Evolutionary conservation across 192 early-diverging fungal genomes (phyloP).

Genomic region (Backusella morwellensis): DNA sequence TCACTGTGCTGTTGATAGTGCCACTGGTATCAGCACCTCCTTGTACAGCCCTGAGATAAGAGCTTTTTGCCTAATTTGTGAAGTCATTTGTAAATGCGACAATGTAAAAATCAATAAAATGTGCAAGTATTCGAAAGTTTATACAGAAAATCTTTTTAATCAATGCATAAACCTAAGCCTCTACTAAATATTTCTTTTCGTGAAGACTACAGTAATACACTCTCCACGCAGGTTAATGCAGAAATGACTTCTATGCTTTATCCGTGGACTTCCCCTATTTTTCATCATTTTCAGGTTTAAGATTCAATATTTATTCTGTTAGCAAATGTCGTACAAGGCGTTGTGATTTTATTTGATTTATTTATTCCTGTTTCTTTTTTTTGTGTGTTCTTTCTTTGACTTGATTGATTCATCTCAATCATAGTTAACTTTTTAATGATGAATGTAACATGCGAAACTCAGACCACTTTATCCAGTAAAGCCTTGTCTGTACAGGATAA

Average conservation of each 20-base stretch:
- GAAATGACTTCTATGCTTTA: too few species aligned
- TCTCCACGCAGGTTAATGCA: too few species aligned
- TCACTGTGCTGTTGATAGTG: neutral
- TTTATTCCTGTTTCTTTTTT: neutral
- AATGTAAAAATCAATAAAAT: neutral
- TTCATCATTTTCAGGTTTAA: too few species aligned
- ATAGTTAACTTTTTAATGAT: neutral
- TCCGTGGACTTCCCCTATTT: too few species aligned
- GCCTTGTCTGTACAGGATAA: neutral
- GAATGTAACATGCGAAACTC: conserved; percentile 6
- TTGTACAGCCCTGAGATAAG: neutral
- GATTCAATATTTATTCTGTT: too few species aligned
- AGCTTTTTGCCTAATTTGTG: neutral
- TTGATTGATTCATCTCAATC: conserved; percentile 3
- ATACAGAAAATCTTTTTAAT: too few species aligned
- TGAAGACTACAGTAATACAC: too few species aligned
- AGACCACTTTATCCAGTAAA: neutral
- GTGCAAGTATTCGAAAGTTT: neutral
- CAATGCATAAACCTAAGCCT: too few species aligned
- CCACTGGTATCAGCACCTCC: neutral
- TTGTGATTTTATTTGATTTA: neutral
- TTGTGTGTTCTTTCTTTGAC: neutral
- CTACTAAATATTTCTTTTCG: too few species aligned
- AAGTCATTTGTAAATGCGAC: neutral
- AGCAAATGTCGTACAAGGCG: neutral